phyloP scores from a whole-genome alignment of 331 rosid species.

The Stylosanthes scabra region DNA sequence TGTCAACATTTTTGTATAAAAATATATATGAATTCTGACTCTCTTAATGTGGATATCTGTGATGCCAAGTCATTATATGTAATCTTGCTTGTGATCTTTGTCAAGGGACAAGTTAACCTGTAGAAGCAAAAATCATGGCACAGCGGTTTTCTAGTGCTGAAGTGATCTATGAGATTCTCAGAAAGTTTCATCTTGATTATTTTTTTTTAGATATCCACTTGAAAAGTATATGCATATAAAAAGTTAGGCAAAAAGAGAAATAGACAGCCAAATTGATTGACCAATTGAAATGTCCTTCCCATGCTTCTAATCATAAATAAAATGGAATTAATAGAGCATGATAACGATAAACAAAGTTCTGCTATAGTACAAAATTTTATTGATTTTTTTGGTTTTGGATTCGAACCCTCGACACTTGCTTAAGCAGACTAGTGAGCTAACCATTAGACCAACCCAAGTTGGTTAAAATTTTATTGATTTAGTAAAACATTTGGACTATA shows the following conservation, averaged over 20 bases:
- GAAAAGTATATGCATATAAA: conserved; percentile 27
- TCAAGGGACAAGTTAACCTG: conserved; percentile 46
- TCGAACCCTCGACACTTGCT: no score
- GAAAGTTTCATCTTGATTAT: conserved; percentile 31
- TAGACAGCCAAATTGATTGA: background rate
- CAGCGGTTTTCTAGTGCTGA: conserved; percentile 36
- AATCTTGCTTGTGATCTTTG: conserved; percentile 36
- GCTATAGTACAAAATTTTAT: background rate
- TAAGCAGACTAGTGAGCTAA: no score
- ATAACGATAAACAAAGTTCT: background rate
- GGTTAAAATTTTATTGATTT: background rate
- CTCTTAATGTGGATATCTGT: conserved; percentile 14
- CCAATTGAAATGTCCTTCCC: background rate
- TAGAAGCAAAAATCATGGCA: conserved; percentile 39
- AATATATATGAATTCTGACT: conserved; percentile 8
- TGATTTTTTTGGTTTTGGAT: no score
- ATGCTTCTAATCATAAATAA: conserved; percentile 13
- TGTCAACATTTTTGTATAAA: conserved; percentile 5
- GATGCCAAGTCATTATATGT: conserved; percentile 15
- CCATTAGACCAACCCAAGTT: no score
- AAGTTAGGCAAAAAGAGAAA: conserved; percentile 46
- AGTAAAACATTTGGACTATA: background rate
- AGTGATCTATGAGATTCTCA: conserved; percentile 22
- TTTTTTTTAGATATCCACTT: conserved; percentile 42
- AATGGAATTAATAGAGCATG: background rate